Base-by-base conservation (phyloP, 805 yeast species). In the Saccharomycopsis fibuligera region DNA sequence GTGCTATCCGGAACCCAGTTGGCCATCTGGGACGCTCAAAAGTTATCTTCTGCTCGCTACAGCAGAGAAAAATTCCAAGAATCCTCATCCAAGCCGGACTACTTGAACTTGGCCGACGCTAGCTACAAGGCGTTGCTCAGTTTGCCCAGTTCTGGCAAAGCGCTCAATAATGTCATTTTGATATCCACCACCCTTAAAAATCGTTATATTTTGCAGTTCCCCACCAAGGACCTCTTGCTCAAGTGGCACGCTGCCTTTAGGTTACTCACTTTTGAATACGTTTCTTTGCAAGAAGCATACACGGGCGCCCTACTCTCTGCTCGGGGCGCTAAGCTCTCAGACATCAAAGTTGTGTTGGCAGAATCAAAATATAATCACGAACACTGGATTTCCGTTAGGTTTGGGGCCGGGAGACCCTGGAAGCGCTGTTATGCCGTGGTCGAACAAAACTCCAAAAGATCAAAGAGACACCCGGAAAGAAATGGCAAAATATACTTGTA, bases 331-430 rank as follows among this genome's bases (percentile, higher is more conserved):
- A 71, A 84, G 52, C 68, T 93, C 52, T 82, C 91, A 47, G 98
- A 95, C 60, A 89, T 93, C 54, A 77, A 86, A 52, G 84, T 91
- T 14, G 73, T 93, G 40, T 71, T 93, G 50, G 83, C 95, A 0
- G 96, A 86, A 55, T 83, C 93, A 17, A 83, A 91, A 60, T 86
- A 80, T 62, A 79, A 78, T 51, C 93, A 88, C 60, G 96, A 87
- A 64, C 96, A 90, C 59, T 91, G 96, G 97, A 89, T 85, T 38
- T 77, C 89, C 62, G 95, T 93, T 16, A 74, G 98, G 56, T 93
- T 91, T 64, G 98, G 99, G 17, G 78, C 93, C 8, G 99, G 99
- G 22, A 87, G 88, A 95, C 96, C 97, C 1, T 93, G 97, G 97
- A 86, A 83, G 61, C 75, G 95, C 51, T 91, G 96, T 61, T 93